These are phyloP conservation scores for Penicillium steckii DNA, from an alignment of 495 filamentous ascomycete genomes.

Conservation along the genomic window DNA sequence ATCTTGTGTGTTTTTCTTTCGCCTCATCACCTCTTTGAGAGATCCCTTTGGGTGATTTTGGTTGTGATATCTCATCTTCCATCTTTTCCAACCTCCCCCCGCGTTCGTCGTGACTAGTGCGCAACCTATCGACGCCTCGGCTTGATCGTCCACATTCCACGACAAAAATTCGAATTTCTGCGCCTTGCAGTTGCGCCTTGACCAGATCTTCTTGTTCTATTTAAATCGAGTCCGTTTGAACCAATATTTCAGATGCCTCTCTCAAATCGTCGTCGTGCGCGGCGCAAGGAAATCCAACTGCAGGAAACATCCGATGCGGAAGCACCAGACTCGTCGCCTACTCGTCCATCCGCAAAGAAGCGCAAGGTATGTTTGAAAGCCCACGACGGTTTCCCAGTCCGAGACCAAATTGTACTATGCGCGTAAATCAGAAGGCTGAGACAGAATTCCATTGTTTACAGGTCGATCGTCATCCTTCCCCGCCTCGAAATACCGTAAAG, in stretches of 20 bases:
- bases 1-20: conserved; percentile 26
- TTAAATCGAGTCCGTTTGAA: not conserved
- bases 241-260: conserved; percentile 42
- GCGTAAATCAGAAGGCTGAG: conserved; percentile 2
- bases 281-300: conserved; percentile 48
- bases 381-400: conserved; percentile 1
- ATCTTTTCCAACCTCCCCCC: conserved; percentile 1
- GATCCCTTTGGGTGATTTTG: not conserved
- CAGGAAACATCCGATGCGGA: conserved; percentile 52
- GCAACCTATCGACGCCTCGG: conserved; percentile 2
- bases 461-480: conserved; percentile 39
- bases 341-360: conserved; percentile 69
- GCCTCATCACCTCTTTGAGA: conserved; percentile 20
- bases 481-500: conserved; percentile 26
- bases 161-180: conserved; percentile 1
- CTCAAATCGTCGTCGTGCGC: conserved; percentile 51
- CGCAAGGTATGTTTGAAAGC: conserved; percentile 60
- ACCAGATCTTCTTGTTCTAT: not conserved
- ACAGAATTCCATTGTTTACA: conserved; percentile 11
- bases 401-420: conserved; percentile 8
- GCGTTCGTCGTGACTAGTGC: conserved; percentile 13
- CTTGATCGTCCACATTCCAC: conserved; percentile 4
- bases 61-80: conserved; percentile 1
- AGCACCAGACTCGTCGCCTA: conserved; percentile 65
- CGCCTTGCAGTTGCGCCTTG: not conserved